Base-by-base conservation (phyloP, 352 stramenopile species). In the Phytopythium oedochilum region DNA sequence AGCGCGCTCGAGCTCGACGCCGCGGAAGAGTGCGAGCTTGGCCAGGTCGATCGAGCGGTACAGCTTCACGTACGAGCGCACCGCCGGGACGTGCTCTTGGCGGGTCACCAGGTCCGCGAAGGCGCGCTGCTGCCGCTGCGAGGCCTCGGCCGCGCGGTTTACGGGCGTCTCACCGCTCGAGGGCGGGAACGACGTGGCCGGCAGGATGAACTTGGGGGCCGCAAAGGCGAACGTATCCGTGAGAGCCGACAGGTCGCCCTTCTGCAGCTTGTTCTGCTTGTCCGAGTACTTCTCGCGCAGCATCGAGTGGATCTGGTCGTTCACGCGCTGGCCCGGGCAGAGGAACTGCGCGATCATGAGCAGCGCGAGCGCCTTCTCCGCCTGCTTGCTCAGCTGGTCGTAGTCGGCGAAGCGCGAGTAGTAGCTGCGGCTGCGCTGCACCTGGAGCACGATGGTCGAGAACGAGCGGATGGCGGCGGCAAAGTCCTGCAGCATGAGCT, bases 401-500 rank as follows among this genome's bases (percentile, higher is more conserved):
- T 94, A 97, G 70, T 94, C 83, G 17, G 83, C 85, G 55, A 95
- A 97, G 55, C 86, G 86, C 54, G 90, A 84, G 68, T 97, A 89
- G 71, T 97, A 97, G 62, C 86, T 95, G 51, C 81, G 83, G 66
- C 78, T 92, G 67, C 86, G 83, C 67, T 96, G 87, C 57, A 96
- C 79, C 61, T 96, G 81, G 43, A 95, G 59, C 50, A 97, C 88
- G 71, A 95, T 89, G 31, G 84, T 93, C 70, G 83, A 90, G 68
- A 95, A 93, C 44, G 85, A 93, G 49, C 79, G 83, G 51, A 92
- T 89, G 15, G 96, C 89, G 48, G 97, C 92, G 47, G 94, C 88
- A 80, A 99, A 98, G 56, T 98, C 89, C 66, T 97, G 83, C 44
- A 99, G 78, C 96, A 99, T 98, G 62, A 99, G 80, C 75, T 98